Evolutionary conservation across 371 early-diverging fungal genomes (phyloP).

Genomic region (Circinella minor): DNA sequence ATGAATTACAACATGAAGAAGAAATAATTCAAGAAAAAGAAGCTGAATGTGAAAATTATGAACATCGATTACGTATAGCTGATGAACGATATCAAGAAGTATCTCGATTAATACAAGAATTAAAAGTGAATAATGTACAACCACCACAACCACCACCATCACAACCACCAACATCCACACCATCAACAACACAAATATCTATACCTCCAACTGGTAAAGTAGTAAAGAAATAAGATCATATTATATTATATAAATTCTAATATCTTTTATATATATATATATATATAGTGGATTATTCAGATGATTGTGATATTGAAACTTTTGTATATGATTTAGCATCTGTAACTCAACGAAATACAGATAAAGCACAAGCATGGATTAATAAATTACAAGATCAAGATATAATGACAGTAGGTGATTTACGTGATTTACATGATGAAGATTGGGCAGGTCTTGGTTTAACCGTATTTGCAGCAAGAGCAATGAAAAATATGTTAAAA

Average conservation of each 20-base stretch:
- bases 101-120: slow-evolving; percentile 31
- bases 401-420: slow-evolving; percentile 83
- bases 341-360: slow-evolving; percentile 68
- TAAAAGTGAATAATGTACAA: slow-evolving; percentile 12
- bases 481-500: slow-evolving; percentile 79
- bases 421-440: slow-evolving; percentile 76
- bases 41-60: slow-evolving; percentile 41
- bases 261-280: no score
- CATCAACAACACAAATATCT: not conserved
- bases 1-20: slow-evolving; percentile 36
- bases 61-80: slow-evolving; percentile 39
- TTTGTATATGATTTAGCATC: slow-evolving; percentile 72
- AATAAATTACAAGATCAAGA: slow-evolving; percentile 74
- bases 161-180: not conserved
- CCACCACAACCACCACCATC: not conserved
- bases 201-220: not conserved
- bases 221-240: no score
- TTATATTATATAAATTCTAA: no score
- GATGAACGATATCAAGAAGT: slow-evolving; percentile 42
- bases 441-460: slow-evolving; percentile 82
- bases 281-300: slow-evolving; percentile 40
- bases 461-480: slow-evolving; percentile 88
- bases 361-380: slow-evolving; percentile 82
- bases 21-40: slow-evolving; percentile 39
- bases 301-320: slow-evolving; percentile 69